These are phyloP conservation scores for Silene conica DNA, from an alignment of 148 eudicot genomes.

Conservation along the genomic window DNA sequence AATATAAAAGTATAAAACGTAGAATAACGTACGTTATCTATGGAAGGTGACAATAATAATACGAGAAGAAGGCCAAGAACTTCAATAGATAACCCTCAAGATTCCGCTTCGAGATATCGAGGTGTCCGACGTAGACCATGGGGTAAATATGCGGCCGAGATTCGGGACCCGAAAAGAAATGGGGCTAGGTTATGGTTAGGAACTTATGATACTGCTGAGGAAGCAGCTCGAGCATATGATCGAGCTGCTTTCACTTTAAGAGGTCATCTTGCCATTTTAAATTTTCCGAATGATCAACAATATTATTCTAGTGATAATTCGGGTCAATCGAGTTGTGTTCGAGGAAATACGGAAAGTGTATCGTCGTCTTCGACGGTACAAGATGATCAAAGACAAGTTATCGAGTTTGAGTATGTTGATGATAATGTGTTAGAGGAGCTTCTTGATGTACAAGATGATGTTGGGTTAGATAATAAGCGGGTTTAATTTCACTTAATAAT, in stretches of 20 bases:
- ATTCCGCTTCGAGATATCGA: slow-evolving; percentile 23
- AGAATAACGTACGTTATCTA: too few relatives aligned
- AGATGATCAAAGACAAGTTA: slow-evolving; percentile 24
- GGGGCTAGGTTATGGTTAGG: slow-evolving; percentile 43
- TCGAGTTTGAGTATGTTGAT: slow-evolving; percentile 52
- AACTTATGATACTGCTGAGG: slow-evolving; percentile 37
- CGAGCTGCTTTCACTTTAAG: slow-evolving; percentile 33
- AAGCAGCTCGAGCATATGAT: slow-evolving; percentile 43
- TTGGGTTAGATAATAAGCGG: neutral
- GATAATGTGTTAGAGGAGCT: slow-evolving; percentile 44
- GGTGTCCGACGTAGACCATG: slow-evolving; percentile 41
- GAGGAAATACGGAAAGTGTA: neutral
- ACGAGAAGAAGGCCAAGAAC: slow-evolving; percentile 11
- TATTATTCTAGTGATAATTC: slow-evolving; percentile 21
- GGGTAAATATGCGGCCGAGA: slow-evolving; percentile 46
- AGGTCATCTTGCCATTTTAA: slow-evolving; percentile 43
- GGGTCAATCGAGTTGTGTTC: neutral
- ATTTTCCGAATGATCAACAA: slow-evolving; percentile 41
- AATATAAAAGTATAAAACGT: too few relatives aligned
- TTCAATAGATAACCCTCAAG: neutral
- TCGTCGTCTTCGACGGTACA: slow-evolving; percentile 2
- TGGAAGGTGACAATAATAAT: slow-evolving; percentile 22
- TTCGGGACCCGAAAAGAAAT: slow-evolving; percentile 35
- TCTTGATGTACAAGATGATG: slow-evolving; percentile 29
- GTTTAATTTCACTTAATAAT: neutral